Conservation (phyloP, 208 protist species). For the Herpetomonas samuelpessoai region DNA sequence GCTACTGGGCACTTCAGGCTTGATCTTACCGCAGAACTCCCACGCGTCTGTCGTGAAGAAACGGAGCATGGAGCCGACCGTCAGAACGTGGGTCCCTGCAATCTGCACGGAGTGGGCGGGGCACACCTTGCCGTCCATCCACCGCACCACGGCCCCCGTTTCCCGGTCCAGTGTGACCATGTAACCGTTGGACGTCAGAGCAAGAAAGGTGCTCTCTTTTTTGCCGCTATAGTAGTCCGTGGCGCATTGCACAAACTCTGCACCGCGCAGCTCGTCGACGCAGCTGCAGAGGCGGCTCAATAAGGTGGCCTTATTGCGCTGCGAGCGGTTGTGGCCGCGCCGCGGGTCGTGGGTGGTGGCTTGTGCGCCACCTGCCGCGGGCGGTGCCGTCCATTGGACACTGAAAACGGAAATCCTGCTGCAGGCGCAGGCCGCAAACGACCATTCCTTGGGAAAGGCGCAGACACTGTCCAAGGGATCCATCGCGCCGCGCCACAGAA, state of each 20-base stretch:
- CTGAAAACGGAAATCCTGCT: conserved; percentile 43
- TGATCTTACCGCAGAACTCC: conserved; percentile 78
- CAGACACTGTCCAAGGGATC: conserved; percentile 51
- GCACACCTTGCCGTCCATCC: conserved; percentile 88
- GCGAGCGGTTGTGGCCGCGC: not conserved
- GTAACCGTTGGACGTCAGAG: conserved; percentile 55
- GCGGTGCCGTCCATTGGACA: conserved; percentile 12
- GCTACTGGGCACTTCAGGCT: conserved; percentile 10
- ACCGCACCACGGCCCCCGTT: conserved; percentile 61
- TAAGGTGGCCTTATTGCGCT: conserved; percentile 27
- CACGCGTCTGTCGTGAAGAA: conserved; percentile 59
- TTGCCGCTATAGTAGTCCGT: conserved; percentile 7
- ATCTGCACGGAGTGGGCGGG: conserved; percentile 30
- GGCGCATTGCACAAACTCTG: conserved; percentile 49
- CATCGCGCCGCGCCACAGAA: conserved; percentile 77
- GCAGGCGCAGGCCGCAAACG: conserved; percentile 54
- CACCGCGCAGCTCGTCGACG: conserved; percentile 57
- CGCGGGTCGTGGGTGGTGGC: not conserved
- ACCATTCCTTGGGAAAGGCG: conserved; percentile 27
- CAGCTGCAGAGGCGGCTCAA: conserved; percentile 54
- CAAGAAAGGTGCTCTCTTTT: conserved; percentile 33
- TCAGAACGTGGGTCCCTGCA: conserved; percentile 28
- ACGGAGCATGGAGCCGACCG: conserved; percentile 54
- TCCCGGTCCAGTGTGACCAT: conserved; percentile 60
- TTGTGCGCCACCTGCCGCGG: not conserved